A percentile compares a stretch with the other conserved stretches of the same genome.
phyloP scores from a whole-genome alignment of 1,139 yeast genomes.

The Wickerhamiella infanticola region DNA sequence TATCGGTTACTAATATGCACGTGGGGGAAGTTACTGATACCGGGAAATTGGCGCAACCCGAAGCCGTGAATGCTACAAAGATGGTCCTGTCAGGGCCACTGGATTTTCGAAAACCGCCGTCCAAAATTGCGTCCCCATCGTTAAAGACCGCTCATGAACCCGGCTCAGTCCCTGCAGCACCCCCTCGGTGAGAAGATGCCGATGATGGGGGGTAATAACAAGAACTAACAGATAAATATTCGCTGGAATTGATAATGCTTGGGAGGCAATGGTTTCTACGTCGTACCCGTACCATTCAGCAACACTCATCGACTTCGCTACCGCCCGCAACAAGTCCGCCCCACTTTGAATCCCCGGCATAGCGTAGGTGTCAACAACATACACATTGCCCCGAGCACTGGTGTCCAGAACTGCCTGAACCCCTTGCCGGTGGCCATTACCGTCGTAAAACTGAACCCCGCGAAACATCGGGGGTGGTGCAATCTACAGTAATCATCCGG shows the following conservation, averaged over 20 bases:
- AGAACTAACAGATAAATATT: background rate
- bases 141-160: background rate
- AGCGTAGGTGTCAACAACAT: slow-evolving; percentile 2
- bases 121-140: background rate
- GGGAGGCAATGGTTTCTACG: background rate
- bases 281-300: slow-evolving; percentile 5
- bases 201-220: background rate
- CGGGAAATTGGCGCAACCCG: background rate
- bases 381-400: background rate
- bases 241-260: background rate
- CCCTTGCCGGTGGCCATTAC: background rate
- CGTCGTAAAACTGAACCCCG: background rate
- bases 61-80: background rate
- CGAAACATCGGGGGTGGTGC: background rate
- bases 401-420: background rate
- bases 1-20: background rate
- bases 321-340: background rate
- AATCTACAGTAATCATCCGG: background rate
- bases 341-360: background rate
- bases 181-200: background rate
- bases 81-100: background rate
- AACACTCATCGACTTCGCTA: slow-evolving; percentile 1
- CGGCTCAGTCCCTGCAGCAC: background rate
- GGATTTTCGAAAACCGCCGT: slow-evolving; percentile 1
- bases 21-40: background rate